Evolutionary conservation across 441 rosid species (phyloP), one percentile per base, ranked within the genome.

Genomic region (Adansonia gregorii): DNA sequence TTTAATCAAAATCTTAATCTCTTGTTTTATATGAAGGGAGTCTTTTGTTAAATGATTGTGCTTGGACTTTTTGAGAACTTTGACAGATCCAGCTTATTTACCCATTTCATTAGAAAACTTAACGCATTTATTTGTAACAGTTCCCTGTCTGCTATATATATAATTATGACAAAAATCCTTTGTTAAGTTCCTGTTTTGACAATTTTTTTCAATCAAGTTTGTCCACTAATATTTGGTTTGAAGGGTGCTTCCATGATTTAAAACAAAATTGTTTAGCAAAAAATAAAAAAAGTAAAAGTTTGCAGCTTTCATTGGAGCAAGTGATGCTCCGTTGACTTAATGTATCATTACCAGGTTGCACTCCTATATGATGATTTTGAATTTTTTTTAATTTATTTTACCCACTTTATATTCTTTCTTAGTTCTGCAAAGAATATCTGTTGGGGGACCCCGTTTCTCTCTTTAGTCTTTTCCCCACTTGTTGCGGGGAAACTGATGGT

Each of bases 401-500:
- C n/a, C n/a, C 17, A 41, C 8, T 27, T 4, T 10, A 24, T 61
- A 24, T 61, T 31, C 43, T 27, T 41, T 17, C 14, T 66, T 3
- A 66, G 51, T 41, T 66, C 2, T 41, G 1, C 22, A 41, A 64
- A 5, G 45, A 6, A 31, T 63, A 1, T 6, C 19, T 2, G n/a
- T 12, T 31, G 2, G 17, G 22, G 49, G 64, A 39, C 43, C 79
- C 80, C 61, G 64, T 20, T 22, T 41, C 39, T 41, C 41, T 35
- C 31, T 6, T 15, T 15, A 22, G 64, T 22, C 64, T 11, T 74
- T 61, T 24, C 45, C 3, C 77, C 70, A 5, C 58, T 11, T 11
- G 58, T 61, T 74, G 48, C 69, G 77, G 60, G 68, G 45, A 60
- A 46, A 60, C 59, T 60, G 61, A 1, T 24, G 70, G 77, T 43